Evolutionary conservation across 805 yeast species (phyloP).

Genomic region (Yarrowia yakushimensis): DNA sequence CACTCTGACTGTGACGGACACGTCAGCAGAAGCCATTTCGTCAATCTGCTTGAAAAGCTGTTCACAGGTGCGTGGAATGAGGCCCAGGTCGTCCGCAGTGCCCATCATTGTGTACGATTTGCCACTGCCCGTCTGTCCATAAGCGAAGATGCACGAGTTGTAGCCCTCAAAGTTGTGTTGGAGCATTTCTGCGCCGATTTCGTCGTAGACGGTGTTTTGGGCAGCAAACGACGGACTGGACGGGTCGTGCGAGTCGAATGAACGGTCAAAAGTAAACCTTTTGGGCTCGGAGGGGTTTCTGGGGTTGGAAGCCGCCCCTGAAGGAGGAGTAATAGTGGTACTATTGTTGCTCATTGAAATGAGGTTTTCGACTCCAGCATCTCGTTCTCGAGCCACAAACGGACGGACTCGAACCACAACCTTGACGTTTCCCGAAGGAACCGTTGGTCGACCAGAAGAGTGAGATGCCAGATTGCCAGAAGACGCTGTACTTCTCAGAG

Average conservation of each 20-base stretch:
- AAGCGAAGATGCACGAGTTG: constrained; percentile 71
- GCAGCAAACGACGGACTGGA: constrained; percentile 41
- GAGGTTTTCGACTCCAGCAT: constrained; percentile 26
- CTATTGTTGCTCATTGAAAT: constrained; percentile 28
- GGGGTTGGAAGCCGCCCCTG: constrained; percentile 26
- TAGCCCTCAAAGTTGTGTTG: constrained; percentile 65
- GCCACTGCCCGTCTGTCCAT: constrained; percentile 84
- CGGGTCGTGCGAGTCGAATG: constrained; percentile 48
- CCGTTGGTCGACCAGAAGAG: background rate
- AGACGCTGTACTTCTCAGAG: background rate
- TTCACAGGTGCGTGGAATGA: constrained; percentile 59
- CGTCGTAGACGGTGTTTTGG: constrained; percentile 51
- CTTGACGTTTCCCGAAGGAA: constrained; percentile 34
- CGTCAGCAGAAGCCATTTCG: constrained; percentile 39
- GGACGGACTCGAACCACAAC: constrained; percentile 44
- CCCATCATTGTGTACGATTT: constrained; percentile 83
- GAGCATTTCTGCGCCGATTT: constrained; percentile 57
- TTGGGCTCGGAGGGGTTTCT: constrained; percentile 38
- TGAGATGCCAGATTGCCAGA: background rate
- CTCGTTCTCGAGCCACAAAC: constrained; percentile 33
- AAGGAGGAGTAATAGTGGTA: constrained; percentile 30
- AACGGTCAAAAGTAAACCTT: constrained; percentile 49
- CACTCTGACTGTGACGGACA: constrained; percentile 46
- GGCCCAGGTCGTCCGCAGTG: constrained; percentile 49
- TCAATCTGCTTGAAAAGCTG: constrained; percentile 49